These are phyloP conservation scores for Saccharomycopsis phalli DNA, from an alignment of 1,139 yeast species.

Conservation along the genomic window DNA sequence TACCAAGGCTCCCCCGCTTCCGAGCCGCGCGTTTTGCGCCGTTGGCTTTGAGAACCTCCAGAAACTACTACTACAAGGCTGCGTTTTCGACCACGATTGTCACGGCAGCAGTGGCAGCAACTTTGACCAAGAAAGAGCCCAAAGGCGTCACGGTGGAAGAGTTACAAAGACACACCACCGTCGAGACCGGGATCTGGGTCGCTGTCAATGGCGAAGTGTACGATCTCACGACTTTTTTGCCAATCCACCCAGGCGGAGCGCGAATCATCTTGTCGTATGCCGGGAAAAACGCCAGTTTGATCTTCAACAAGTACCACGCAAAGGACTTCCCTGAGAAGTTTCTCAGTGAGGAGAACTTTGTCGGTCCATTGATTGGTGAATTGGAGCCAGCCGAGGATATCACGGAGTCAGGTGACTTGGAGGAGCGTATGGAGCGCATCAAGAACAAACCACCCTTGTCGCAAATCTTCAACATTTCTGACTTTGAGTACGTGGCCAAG, in stretches of 20 bases:
- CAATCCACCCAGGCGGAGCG: slow-evolving; percentile 84
- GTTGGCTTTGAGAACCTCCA: too few species aligned
- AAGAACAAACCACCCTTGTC: slow-evolving; percentile 54
- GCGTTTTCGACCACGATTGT: too few species aligned
- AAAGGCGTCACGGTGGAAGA: slow-evolving; percentile 32
- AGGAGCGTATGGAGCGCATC: slow-evolving; percentile 27
- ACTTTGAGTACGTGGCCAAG: slow-evolving; percentile 80
- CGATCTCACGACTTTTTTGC: slow-evolving; percentile 68
- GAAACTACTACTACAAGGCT: too few species aligned
- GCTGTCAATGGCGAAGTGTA: slow-evolving; percentile 75
- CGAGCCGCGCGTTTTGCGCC: too few species aligned
- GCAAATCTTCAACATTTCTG: slow-evolving; percentile 63
- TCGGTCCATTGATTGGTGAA: slow-evolving; percentile 38
- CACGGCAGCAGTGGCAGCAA: background rate
- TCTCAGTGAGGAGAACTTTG: slow-evolving; percentile 34
- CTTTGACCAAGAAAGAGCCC: slow-evolving; percentile 9
- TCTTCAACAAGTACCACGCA: slow-evolving; percentile 82
- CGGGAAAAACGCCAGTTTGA: slow-evolving; percentile 83
- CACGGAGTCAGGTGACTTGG: slow-evolving; percentile 28
- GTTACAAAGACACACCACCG: slow-evolving; percentile 46
- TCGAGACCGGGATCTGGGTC: slow-evolving; percentile 75
- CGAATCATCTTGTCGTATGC: slow-evolving; percentile 65
- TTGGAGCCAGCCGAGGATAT: slow-evolving; percentile 28
- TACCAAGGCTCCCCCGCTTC: too few species aligned
- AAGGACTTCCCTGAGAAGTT: slow-evolving; percentile 53